Base-by-base conservation (phyloP, 1,139 yeast species). In the Scheffersomyces segobiensis region DNA sequence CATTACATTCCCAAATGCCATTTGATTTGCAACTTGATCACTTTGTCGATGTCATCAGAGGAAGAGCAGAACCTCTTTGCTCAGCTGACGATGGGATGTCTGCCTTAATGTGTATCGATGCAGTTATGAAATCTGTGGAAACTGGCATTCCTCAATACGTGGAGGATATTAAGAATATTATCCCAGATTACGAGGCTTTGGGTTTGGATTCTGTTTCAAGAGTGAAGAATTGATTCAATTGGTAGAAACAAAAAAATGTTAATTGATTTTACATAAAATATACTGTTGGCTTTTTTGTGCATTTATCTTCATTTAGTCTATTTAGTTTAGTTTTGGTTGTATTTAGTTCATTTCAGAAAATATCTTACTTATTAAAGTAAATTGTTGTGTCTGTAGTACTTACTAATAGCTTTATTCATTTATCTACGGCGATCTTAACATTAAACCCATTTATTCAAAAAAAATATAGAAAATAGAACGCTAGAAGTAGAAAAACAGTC, bases 11-110 rank as follows among this genome's bases (percentile, higher is more conserved):
- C 1, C 62, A 65, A 46, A 64, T 69, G 26, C 79, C 79, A 0
- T 75, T 75, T 61, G 79, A 75, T 57, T 67, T 73, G 48, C 79
- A 75, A 59, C 64, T 75, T 54, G 69, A 69, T 32, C 81, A 78
- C 62, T 78, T 78, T 59, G 71, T 77, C 32, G 75, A 77, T 54
- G 71, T 78, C 7, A 74, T 78, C 2, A 61, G 65, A 24, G 76
- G 73, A 2, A 68, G 67, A 3, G 62, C 62, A 2, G 70, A 68
- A 19, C 79, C 80, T 0, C 69, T 65, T 24, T 78, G 82, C 61
- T 69, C 70, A 17, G 74, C 76, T 8, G 78, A 74, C 49, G 82
- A 78, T 63, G 82, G 80, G 0, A 75, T 78, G 20, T 69, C 75
- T 3, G 80, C 81, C 5, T 66, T 74, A 22, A 57, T 68, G 19